Conservation (phyloP, 495 filamentous ascomycete genomes). For the Trichoderma reesei region DNA sequence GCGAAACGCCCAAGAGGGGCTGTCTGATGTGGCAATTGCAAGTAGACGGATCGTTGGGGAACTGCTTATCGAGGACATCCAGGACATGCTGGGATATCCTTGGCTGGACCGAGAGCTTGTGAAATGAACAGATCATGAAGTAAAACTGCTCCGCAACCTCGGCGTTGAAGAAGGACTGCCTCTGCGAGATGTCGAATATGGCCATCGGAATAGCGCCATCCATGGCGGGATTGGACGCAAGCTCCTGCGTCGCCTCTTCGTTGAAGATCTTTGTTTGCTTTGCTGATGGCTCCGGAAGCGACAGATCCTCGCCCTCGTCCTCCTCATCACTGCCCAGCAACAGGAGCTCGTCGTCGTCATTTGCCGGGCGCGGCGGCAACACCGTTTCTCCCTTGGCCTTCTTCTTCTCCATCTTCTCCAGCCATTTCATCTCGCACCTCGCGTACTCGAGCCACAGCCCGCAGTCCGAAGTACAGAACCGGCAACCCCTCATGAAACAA, state of each 20-base stretch:
- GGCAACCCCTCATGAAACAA: constrained; percentile 79
- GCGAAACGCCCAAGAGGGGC: constrained; percentile 54
- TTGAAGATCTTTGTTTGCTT: constrained; percentile 38
- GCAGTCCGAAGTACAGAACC: constrained; percentile 68
- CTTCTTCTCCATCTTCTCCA: constrained; percentile 67
- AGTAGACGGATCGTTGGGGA: constrained; percentile 48
- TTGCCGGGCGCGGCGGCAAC: neutral
- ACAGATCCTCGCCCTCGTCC: constrained; percentile 30
- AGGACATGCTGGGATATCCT: constrained; percentile 73
- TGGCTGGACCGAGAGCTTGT: constrained; percentile 47
- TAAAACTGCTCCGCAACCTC: constrained; percentile 67
- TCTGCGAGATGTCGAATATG: constrained; percentile 81
- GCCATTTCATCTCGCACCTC: constrained; percentile 84
- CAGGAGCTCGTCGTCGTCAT: constrained; percentile 16
- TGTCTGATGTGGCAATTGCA: constrained; percentile 61
- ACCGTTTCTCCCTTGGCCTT: constrained; percentile 47
- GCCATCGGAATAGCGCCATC: constrained; percentile 86
- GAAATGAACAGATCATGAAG: constrained; percentile 62
- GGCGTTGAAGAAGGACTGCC: constrained; percentile 56
- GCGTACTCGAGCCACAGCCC: constrained; percentile 82
- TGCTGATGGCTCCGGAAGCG: constrained; percentile 28
- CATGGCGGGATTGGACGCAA: constrained; percentile 69
- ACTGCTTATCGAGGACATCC: constrained; percentile 46
- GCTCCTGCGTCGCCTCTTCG: constrained; percentile 45
- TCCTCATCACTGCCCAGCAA: constrained; percentile 33